Percentiles rank a stretch among this genome's conserved stretches.
phyloP scores from a whole-genome alignment of 257 asterid genomes.

The Lantana camara region DNA sequence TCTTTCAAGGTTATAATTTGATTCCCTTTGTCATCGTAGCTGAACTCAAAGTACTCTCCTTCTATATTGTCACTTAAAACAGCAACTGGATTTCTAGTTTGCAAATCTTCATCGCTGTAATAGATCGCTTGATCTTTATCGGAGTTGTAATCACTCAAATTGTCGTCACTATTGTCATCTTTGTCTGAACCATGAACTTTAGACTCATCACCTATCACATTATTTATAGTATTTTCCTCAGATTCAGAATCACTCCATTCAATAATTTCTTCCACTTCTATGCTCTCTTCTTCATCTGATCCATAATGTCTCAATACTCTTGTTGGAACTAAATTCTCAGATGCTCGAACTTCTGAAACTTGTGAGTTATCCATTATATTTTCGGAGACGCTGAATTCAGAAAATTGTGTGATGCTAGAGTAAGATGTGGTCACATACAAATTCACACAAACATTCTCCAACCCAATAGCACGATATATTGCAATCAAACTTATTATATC shows the following conservation, averaged over 20 bases:
- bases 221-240: too few relatives aligned
- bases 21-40: neutral
- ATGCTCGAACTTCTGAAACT: neutral
- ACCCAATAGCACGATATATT: neutral
- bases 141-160: too few relatives aligned
- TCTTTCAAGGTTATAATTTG: neutral
- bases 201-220: too few relatives aligned
- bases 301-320: neutral
- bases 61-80: neutral
- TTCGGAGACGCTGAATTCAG: too few relatives aligned
- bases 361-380: too few relatives aligned
- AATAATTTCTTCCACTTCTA: too few relatives aligned
- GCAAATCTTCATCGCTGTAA: slow-evolving; percentile 8
- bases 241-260: too few relatives aligned
- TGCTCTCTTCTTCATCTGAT: neutral
- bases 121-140: too few relatives aligned
- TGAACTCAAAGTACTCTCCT: neutral
- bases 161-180: too few relatives aligned
- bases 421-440: too few relatives aligned
- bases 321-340: neutral
- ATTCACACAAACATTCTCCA: neutral
- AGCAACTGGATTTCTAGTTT: neutral
- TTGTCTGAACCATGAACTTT: too few relatives aligned
- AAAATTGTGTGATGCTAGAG: too few relatives aligned
- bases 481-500: neutral